Evolutionary conservation across 495 filamentous ascomycete species (phyloP).

Genomic region (Aeminium ludgeri): DNA sequence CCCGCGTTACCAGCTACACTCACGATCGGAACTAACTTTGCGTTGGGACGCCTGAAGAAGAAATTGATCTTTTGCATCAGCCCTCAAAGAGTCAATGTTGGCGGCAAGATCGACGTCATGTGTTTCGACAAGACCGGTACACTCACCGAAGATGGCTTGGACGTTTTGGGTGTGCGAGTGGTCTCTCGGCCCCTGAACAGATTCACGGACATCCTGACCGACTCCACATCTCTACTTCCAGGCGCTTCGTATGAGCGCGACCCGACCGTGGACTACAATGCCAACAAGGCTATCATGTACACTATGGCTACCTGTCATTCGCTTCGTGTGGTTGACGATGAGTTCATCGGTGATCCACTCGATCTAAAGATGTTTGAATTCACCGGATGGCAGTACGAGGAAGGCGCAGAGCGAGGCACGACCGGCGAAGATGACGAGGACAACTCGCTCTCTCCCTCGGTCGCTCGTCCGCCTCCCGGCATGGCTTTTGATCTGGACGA

Average conservation of each 20-base stretch:
- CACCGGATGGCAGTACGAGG: slow-evolving; percentile 82
- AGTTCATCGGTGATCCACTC: slow-evolving; percentile 83
- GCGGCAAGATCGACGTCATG: slow-evolving; percentile 85
- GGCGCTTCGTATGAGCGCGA: slow-evolving; percentile 36
- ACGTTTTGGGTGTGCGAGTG: slow-evolving; percentile 75
- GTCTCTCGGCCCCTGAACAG: slow-evolving; percentile 44
- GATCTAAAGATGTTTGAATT: slow-evolving; percentile 99
- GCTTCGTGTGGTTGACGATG: slow-evolving; percentile 65
- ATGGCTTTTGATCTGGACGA: slow-evolving; percentile 39
- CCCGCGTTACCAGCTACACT: slow-evolving; percentile 93
- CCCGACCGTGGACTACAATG: slow-evolving; percentile 41
- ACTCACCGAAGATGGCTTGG: slow-evolving; percentile 88
- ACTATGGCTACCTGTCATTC: slow-evolving; percentile 98
- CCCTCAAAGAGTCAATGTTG: slow-evolving; percentile 89
- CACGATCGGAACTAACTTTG: slow-evolving; percentile 93
- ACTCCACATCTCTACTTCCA: slow-evolving; percentile 38
- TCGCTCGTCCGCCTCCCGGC: slow-evolving; percentile 62
- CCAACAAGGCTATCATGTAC: slow-evolving; percentile 56
- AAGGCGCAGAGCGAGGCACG: slow-evolving; percentile 48
- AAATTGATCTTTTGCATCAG: slow-evolving; percentile 95
- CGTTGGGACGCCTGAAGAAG: slow-evolving; percentile 64
- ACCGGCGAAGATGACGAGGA: slow-evolving; percentile 42
- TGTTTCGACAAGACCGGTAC: slow-evolving; percentile 99
- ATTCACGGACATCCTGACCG: slow-evolving; percentile 44
- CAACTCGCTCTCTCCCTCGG: slow-evolving; percentile 54